phyloP scores from a whole-genome alignment of 306 rosid genomes.

The Vachellia collinsii region DNA sequence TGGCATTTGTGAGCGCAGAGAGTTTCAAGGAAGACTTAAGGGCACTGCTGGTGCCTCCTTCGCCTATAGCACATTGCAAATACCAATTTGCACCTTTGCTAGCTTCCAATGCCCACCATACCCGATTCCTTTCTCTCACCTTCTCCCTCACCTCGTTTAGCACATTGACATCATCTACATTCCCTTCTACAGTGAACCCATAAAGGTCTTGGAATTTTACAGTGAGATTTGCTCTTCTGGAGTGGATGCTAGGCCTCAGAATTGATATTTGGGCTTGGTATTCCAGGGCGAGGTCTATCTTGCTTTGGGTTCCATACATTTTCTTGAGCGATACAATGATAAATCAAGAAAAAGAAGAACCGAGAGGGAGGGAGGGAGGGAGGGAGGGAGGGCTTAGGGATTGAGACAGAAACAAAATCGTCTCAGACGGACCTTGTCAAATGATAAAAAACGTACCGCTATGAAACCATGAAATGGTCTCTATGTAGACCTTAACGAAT shows the following conservation, averaged over 20 bases:
- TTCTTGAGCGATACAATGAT: slow-evolving; percentile 12
- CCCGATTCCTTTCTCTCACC: slow-evolving; percentile 69
- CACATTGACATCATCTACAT: slow-evolving; percentile 80
- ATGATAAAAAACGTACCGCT: slow-evolving; percentile 38
- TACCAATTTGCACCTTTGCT: slow-evolving; percentile 84
- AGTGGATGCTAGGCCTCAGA: slow-evolving; percentile 72
- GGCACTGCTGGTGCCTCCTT: slow-evolving; percentile 44
- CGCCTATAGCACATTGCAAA: slow-evolving; percentile 51
- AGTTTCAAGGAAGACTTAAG: slow-evolving; percentile 65
- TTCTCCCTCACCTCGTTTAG: slow-evolving; percentile 76
- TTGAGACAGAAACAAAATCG: slow-evolving; percentile 1
- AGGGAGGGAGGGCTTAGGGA: not conserved
- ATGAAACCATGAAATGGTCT: slow-evolving; percentile 43
- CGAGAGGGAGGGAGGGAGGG: not conserved
- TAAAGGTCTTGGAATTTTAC: slow-evolving; percentile 80
- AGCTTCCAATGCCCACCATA: slow-evolving; percentile 84
- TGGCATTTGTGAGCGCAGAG: slow-evolving; percentile 57
- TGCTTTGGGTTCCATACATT: slow-evolving; percentile 63
- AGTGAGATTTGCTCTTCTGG: slow-evolving; percentile 66
- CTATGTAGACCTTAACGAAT: not conserved
- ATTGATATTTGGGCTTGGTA: slow-evolving; percentile 63
- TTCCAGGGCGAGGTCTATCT: slow-evolving; percentile 60
- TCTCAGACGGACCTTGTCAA: slow-evolving; percentile 35
- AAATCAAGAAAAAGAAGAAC: slow-evolving; percentile 37
- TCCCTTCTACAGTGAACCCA: slow-evolving; percentile 75